Conservation (phyloP, 2,329 filamentous ascomycete genomes). For the Herpotrichia juniperi region DNA sequence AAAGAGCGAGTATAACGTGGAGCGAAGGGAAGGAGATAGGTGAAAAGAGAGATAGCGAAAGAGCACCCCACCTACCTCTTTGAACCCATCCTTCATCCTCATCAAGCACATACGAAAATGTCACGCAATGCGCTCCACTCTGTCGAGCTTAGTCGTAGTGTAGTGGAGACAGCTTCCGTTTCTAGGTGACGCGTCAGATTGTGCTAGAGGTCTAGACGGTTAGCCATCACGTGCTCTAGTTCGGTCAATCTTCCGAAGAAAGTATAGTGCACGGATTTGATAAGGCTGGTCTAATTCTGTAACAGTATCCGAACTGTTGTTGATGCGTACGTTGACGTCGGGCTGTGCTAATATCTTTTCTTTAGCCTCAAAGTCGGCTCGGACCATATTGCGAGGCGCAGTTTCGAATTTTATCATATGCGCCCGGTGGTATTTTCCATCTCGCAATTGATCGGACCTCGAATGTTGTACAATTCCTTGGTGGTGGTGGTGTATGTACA, state of each 20-base stretch:
- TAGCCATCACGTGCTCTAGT: not conserved
- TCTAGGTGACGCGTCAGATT: constrained; percentile 1
- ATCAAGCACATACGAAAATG: not conserved
- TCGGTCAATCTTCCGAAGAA: not conserved
- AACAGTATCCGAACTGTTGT: not conserved
- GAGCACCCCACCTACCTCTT: not conserved
- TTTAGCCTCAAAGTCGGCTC: too few relatives aligned
- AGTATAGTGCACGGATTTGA: not conserved
- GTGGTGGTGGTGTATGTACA: not conserved
- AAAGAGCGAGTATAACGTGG: not conserved
- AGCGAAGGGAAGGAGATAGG: not conserved
- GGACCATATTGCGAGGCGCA: too few relatives aligned
- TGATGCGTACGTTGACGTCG: not conserved
- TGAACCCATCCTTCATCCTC: not conserved
- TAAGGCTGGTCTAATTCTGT: not conserved
- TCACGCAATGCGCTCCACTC: not conserved
- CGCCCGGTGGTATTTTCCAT: not conserved
- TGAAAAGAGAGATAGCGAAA: not conserved
- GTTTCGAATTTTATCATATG: not conserved
- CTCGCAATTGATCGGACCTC: not conserved
- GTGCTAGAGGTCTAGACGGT: not conserved
- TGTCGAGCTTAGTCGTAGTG: not conserved
- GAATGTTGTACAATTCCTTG: not conserved
- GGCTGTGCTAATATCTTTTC: not conserved
- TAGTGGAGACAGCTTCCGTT: constrained; percentile 1